Conservation (phyloP, 306 rosid genomes). For the Crataegus laevigata region DNA sequence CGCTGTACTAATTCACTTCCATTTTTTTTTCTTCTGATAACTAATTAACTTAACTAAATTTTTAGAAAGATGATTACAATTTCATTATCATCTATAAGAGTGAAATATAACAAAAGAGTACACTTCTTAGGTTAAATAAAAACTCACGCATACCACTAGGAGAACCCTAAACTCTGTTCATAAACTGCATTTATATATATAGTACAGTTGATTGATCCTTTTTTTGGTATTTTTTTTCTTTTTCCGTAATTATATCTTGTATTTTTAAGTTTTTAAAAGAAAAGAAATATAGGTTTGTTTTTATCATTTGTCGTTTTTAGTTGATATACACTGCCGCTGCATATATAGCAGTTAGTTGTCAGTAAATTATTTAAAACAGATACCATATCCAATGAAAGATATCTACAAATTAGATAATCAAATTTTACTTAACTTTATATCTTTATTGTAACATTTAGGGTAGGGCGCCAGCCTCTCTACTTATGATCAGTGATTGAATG, state of each 20-base stretch:
- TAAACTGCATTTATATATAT: neutral
- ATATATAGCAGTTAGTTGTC: neutral
- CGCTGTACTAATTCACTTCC: too few species aligned
- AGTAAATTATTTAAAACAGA: conserved; percentile 1
- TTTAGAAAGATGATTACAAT: too few species aligned
- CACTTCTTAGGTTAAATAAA: too few species aligned
- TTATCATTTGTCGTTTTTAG: neutral
- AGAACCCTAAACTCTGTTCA: neutral
- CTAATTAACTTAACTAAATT: too few species aligned
- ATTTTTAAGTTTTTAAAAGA: neutral
- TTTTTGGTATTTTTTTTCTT: too few species aligned
- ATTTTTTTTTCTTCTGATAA: too few species aligned
- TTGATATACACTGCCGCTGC: neutral
- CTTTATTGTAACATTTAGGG: neutral
- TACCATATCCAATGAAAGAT: neutral
- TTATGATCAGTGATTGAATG: neutral
- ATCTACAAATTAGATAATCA: neutral
- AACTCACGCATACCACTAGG: neutral
- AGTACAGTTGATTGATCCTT: neutral
- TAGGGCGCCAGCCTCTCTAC: neutral
- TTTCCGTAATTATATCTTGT: neutral
- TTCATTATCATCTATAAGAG: too few species aligned
- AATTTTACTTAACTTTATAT: neutral
- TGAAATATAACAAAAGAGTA: too few species aligned
- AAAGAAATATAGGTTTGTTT: neutral